Base-by-base conservation (phyloP, 1,284 basidiomycete species). In the Cutaneotrichosporon sp. region DNA sequence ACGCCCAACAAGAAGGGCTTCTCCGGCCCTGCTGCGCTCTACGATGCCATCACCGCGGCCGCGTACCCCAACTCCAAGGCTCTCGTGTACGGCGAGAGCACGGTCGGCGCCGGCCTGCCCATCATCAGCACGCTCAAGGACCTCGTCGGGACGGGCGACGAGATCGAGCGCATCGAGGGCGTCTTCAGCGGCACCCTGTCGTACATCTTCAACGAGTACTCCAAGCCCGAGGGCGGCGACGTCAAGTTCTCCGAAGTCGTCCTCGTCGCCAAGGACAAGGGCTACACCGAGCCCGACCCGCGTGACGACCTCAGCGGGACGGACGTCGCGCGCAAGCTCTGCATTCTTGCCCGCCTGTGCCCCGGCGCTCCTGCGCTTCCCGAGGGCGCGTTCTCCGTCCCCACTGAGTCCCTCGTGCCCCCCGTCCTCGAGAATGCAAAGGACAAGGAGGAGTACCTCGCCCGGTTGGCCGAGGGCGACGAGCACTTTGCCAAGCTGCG, bases 201-300 rank as follows among this genome's bases (percentile, higher is more conserved):
- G 70, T 99, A 98, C 79, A 97, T 99, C 76, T 99, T 99, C 81
- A 98, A 98, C 77, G 86, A 92, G 62, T 99, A 92, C 73, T 90
- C 87, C 5, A 74, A 71, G 55, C 62, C 63, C 33, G 68, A 68
- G 52, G 71, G 71, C 33, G 62, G 67, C 20, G 61, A 71, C 55
- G 72, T 72, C 48, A 77, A 76, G 63, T 97, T 98, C 76, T 93
- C 90, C 3, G 85, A 89, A 17, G 86, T 98, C 45, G 93, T 98
- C 60, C 83, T 83, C 61, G 75, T 86, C 35, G 96, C 96, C 14
- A 87, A 90, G 52, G 87, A 90, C 65, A 88, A 89, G 64, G 96
- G 94, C 0, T 98, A 94, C 77, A 98, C 94, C 17, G 94, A 98
- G 78, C 96, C 96, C 4, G 90, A 98, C 74, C 94, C 94, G 0